Evolutionary conservation across 2,329 filamentous ascomycete genomes (phyloP), one percentile per base, ranked within the genome.

Genomic region (Diatrype stigma): DNA sequence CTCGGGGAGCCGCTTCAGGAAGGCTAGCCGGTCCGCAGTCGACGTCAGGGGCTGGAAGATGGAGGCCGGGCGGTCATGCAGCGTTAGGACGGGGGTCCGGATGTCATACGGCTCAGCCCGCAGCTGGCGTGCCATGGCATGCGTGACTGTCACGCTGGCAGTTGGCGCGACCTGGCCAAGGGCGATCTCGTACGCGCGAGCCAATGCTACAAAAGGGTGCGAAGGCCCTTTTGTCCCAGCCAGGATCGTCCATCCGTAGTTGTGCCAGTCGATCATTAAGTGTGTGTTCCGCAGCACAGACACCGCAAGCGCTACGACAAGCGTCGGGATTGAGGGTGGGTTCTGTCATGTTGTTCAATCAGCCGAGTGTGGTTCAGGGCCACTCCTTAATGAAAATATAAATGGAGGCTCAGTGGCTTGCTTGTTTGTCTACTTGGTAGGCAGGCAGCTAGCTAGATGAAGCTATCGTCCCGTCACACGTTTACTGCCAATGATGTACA

Each of bases 231-330:
- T 72, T 46, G 79, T 82, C 45, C 80, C 76, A 5, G 80, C 88
- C 3, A 99, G 82, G 60, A 99, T 96, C 8, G 90, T 93, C 78
- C 93, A 96, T 60, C 93, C 94, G 70, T 96, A 97, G 71, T 99
- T 99, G 75, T 99, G 94, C 94, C 94, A 99, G 74, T 99, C 94
- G 50, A 97, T 88, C 54, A 97, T 78, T 3, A 99, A 79, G 51
- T 82, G 82, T 37, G 89, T 96, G 60, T 89, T 86, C 46, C 94
- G 86, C 47, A 96, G 68, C 59, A 85, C 81, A 62, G 89, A 89
- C 45, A 90, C 77, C 3, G 92, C 55, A 21, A 85, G 77, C 16
- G 90, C 87, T 35, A 96, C 75, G 47, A 86, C 81, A 21, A 99
- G 81, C 0, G 91, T 96, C 0, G 94, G 94, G 52, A 97, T 96